Base-by-base conservation (phyloP, 169 alveolate genomes). In the Cryptosporidium xiaoi region DNA sequence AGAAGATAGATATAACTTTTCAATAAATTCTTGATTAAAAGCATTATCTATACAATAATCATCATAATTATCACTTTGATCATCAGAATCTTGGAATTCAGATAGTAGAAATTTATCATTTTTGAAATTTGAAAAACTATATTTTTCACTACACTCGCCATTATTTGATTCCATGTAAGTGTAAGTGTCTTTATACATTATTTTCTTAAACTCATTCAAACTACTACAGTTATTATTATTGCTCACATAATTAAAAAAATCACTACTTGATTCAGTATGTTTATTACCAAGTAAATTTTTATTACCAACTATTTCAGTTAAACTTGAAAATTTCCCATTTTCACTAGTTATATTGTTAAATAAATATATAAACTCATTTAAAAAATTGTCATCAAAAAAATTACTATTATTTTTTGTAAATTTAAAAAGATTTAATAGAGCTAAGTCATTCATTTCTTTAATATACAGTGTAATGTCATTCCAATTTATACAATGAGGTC, bases 401-500 rank as follows among this genome's bases (percentile, higher is more conserved):
- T 56, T 56, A 20, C 69, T 58, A 15, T 77, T 62, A n/a, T 16
- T 33, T n/a, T 56, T 55, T 48, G 87, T 56, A 27, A 29, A 34
- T 62, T 60, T 77, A 29, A 58, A 77, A 24, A 77, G n/a, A 44
- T 51, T 62, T 44, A 34, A 34, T 53, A 77, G 27, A n/a, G 64
- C 24, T 13, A 50, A 29, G 18, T 77, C 87, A 33, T 77, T 77
- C 71, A 62, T 20, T 16, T 36, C 50, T 20, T 77, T 53, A 8
- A 77, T 66, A 40, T 60, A 62, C 55, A 34, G 12, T 20, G 40
- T 62, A 7, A 77, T 36, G n/a, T 77, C 87, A 27, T 27, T 62
- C 87, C 87, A 77, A 62, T 68, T 77, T 24, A 77, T 62, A 40
- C 87, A 60, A 60, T 77, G 65, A 27, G 87, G 87, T 4, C 77